Percentiles rank a stretch among this genome's conserved stretches.
Evolutionary conservation across 192 early-diverging fungal species (phyloP).

Genomic region (Ramicandelaber brevisporus): DNA sequence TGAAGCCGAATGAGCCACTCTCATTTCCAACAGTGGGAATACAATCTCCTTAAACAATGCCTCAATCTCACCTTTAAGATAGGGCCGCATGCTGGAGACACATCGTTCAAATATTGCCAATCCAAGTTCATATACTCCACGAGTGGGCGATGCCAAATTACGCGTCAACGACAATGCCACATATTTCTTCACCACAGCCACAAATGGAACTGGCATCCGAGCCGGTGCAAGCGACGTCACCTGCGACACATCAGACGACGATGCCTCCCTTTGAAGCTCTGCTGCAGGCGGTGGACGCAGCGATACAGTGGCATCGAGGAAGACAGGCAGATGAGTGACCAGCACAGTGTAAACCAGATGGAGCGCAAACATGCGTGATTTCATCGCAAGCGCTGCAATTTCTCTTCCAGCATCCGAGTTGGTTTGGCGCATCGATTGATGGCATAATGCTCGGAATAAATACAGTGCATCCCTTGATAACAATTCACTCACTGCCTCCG

Average conservation of each 20-base stretch:
- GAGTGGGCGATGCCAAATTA: slow-evolving; percentile 51
- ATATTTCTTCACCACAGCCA: slow-evolving; percentile 68
- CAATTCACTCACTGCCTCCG: no score
- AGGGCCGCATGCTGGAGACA: slow-evolving; percentile 31
- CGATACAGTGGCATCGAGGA: slow-evolving; percentile 28
- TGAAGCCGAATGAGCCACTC: slow-evolving; percentile 23
- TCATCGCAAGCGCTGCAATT: slow-evolving; percentile 50
- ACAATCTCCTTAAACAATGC: slow-evolving; percentile 77
- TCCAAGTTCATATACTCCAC: slow-evolving; percentile 56
- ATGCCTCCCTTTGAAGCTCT: no score
- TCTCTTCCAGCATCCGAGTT: slow-evolving; percentile 37
- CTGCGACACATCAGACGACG: no score
- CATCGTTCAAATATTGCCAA: slow-evolving; percentile 65
- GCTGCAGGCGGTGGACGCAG: no score
- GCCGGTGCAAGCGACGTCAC: slow-evolving; percentile 5
- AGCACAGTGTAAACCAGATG: slow-evolving; percentile 53
- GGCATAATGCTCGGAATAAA: slow-evolving; percentile 68
- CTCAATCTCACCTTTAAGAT: slow-evolving; percentile 66
- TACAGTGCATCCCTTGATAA: slow-evolving; percentile 64
- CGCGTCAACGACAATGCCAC: slow-evolving; percentile 56
- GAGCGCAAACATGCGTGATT: slow-evolving; percentile 62
- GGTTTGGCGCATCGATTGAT: slow-evolving; percentile 64
- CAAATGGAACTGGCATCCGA: slow-evolving; percentile 29
- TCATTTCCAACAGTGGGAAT: slow-evolving; percentile 66
- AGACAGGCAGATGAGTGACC: slow-evolving; percentile 44